Evolutionary conservation across 73 alveolate genomes (phyloP).

Genomic region (Halteria grandinella): DNA sequence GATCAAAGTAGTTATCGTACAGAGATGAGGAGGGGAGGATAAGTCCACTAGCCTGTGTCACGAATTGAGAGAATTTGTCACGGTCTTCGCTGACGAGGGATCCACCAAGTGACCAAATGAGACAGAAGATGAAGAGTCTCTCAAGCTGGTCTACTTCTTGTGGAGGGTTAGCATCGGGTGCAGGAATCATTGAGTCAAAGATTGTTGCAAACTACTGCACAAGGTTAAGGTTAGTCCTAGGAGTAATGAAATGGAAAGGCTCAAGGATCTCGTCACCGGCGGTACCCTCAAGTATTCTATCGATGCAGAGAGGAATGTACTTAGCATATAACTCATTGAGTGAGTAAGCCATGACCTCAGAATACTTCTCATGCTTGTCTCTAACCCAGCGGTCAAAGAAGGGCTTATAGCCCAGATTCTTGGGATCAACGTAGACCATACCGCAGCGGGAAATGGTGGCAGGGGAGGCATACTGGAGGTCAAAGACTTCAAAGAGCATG

Average conservation of each 20-base stretch:
- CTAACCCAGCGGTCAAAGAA: conserved; percentile 80
- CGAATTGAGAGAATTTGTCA: conserved; percentile 92
- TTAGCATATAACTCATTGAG: conserved; percentile 68
- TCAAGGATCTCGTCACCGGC: conserved; percentile 83
- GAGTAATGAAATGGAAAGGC: conserved; percentile 77
- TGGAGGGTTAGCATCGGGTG: conserved; percentile 93
- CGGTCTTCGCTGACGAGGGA: conserved; percentile 92
- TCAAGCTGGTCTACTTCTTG: conserved; percentile 94
- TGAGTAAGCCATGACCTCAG: conserved; percentile 70
- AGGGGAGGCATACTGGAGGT: conserved; percentile 99
- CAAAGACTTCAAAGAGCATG: conserved; percentile 91
- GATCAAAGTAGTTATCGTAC: conserved; percentile 75
- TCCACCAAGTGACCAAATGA: conserved; percentile 99
- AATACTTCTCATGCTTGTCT: conserved; percentile 32
- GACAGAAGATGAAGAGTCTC: conserved; percentile 93
- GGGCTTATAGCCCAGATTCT: conserved; percentile 77
- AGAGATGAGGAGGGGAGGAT: conserved; percentile 77
- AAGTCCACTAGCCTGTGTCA: conserved; percentile 76
- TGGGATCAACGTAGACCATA: conserved; percentile 98
- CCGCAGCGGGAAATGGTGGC: conserved; percentile 99
- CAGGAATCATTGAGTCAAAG: conserved; percentile 85
- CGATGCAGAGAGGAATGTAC: conserved; percentile 80
- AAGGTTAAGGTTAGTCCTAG: conserved; percentile 86
- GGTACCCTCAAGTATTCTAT: conserved; percentile 85
- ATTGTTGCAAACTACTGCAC: conserved; percentile 88